Evolutionary conservation across 2,329 filamentous ascomycete genomes (phyloP).

Genomic region (Claviceps cyperi): DNA sequence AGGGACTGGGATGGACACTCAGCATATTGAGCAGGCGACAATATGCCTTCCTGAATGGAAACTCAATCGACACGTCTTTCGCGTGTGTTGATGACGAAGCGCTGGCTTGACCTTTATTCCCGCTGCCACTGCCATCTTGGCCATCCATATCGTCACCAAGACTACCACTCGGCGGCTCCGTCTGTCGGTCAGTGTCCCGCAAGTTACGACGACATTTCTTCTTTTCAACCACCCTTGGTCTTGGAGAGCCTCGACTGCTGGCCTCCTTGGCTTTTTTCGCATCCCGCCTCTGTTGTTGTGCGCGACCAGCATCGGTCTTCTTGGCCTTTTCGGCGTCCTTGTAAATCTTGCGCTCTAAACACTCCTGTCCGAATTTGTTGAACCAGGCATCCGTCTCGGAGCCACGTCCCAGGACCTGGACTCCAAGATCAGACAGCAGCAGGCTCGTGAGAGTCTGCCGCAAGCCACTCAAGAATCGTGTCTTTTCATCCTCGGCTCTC

Average conservation of each 20-base stretch:
- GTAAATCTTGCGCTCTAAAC: conserved; percentile 39
- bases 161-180: conserved; percentile 24
- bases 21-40: conserved; percentile 70
- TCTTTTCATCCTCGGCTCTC: conserved; percentile 52
- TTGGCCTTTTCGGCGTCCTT: too few species aligned
- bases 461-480: conserved; percentile 62
- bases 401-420: conserved; percentile 69
- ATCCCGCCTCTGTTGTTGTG: conserved; percentile 23
- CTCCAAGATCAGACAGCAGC: conserved; percentile 77
- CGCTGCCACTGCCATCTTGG: conserved; percentile 8
- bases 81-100: not conserved
- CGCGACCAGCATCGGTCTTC: conserved; percentile 37
- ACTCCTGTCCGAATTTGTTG: conserved; percentile 49
- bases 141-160: conserved; percentile 25
- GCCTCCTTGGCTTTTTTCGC: conserved; percentile 29
- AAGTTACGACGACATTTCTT: conserved; percentile 56
- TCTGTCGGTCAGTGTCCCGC: conserved; percentile 27
- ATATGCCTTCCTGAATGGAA: conserved; percentile 72
- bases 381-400: conserved; percentile 93
- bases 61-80: conserved; percentile 29
- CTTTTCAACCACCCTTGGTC: conserved; percentile 43
- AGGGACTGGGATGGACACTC: conserved; percentile 77
- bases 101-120: not conserved
- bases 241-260: conserved; percentile 26
- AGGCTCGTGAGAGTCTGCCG: conserved; percentile 71